A percentile compares a stretch with the other conserved stretches of the same genome.
Evolutionary conservation across 2,329 filamentous ascomycete species (phyloP).

Genomic region (Fusarium temperatum): DNA sequence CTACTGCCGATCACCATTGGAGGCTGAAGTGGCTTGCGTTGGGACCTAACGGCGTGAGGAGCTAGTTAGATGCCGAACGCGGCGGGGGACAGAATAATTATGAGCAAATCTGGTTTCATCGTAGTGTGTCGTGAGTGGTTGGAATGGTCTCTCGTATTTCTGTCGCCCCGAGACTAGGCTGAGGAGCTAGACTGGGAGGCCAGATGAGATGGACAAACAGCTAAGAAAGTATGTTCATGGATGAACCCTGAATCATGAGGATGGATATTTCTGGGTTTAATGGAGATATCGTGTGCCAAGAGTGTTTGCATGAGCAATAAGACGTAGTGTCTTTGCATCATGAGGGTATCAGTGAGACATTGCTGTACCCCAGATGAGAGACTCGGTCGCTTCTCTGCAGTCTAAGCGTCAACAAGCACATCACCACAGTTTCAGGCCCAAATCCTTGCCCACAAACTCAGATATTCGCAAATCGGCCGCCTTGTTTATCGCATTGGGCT

Average conservation of each 20-base stretch:
- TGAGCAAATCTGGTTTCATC: background rate
- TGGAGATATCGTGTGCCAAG: background rate
- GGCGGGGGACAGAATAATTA: background rate
- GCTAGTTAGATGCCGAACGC: background rate
- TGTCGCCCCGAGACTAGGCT: background rate
- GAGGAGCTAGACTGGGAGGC: background rate
- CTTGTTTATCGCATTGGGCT: background rate
- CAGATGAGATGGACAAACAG: background rate
- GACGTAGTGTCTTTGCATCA: rapidly evolving
- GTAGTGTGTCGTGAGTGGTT: background rate
- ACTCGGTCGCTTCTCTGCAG: background rate
- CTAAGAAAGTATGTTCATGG: slow-evolving; percentile 4
- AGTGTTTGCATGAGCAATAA: background rate
- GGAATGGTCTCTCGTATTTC: background rate
- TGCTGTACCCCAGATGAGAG: background rate
- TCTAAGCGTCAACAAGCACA: background rate
- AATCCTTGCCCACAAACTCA: background rate
- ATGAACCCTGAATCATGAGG: background rate
- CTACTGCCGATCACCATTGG: slow-evolving; percentile 5
- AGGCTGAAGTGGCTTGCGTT: background rate
- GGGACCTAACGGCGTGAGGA: background rate
- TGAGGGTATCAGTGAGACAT: background rate
- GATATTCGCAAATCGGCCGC: background rate
- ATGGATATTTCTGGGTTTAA: rapidly evolving
- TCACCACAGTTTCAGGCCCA: background rate